Base-by-base conservation (phyloP, 768 basidiomycete species). In the Panaeolus papilionaceus region DNA sequence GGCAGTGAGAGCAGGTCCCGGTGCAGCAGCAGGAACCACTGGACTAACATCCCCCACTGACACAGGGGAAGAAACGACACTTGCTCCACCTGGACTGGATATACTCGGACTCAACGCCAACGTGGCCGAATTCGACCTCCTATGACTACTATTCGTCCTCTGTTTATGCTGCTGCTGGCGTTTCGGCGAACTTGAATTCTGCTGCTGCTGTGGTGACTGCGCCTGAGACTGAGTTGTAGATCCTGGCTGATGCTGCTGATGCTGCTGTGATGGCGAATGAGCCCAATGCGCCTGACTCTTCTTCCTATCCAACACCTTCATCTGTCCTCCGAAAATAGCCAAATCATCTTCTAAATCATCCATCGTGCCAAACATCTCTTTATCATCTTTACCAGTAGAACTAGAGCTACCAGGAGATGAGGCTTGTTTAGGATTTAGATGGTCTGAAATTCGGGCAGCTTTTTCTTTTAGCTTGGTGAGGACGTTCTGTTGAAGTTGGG, bases 271-370 rank as follows among this genome's bases (percentile, higher is more conserved):
- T 23, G 37, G 6, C 7, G 38, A 40, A 18, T 39, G 51, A 33
- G 47, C 10, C 6, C 61, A 54, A 44, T 45, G 37, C n/a, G 62
- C 18, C 18, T 63, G 33, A 16, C 68, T 68, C 42, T 74, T 74
- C 3, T 75, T 81, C 67, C 78, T 71, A 64, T 79, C 77, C 18
- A 86, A 68, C 8, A 86, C 78, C 37, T 81, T 79, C 64, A 80
- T 83, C 72, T 86, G 85, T 8, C 86, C 86, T 16, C 86, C 85
- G 64, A 87, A 88, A 28, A 88, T 84, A 7, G 85, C 85, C 3
- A 88, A 77, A 66, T 86, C 84, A 67, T 85, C 79, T 62, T 83
- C 81, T 23, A 79, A 73, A 44, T 81, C 80, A 61, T 80, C 77
- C 28, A 66, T 75, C 51, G 62, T 45, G 33, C 68, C 75, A 38